Evolutionary conservation across 176 grass and related monocot species (phyloP), one percentile per base, ranked within the genome.

Genomic region (Cocos nucifera): DNA sequence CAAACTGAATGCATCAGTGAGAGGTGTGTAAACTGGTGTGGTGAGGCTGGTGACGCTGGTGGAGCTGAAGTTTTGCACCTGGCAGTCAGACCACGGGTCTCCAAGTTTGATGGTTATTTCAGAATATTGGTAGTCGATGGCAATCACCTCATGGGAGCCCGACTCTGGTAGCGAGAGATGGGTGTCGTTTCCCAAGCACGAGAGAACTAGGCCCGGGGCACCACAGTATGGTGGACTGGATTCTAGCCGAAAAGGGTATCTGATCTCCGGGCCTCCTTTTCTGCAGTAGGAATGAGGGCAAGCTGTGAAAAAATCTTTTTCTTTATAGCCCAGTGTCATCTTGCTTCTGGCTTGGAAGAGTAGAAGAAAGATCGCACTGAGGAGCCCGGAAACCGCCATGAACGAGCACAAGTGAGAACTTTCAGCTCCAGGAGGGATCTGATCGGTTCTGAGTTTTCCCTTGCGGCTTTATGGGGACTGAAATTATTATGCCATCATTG

Each of bases 101-200:
- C 9, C 20, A 17, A 60, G 57, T 0, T 56, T 15, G 35, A 78
- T 27, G 3, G 26, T 61, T 8, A 20, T 7, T 19, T 4, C 1
- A 10, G 7, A 23, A 22, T 61, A 1, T 9, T 6, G 5, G 54
- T 85, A 82, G 55, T 73, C 56, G 49, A 90, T 76, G 3, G 8
- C 30, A 0, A 39, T 68, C 19, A 90, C 78, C 23, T 70, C 77
- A 53, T 52, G 71, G 69, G 75, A 26, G 19, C 75, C 67, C 21
- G 66, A 53, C 49, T 66, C 22, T 1, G 50, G 81, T 39, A 79
- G 78, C 20, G 62, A 18, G 6, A 90, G 63, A 53, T 79, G 12
- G 2, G 75, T 82, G 51, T 79, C 75, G 0, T 68, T n/a, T 15
- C 62, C 50, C 8, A 50, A 79, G 49, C 82, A 90, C 5, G 87